phyloP scores from a whole-genome alignment of 1,284 basidiomycete species.

The Chiua sp. region DNA sequence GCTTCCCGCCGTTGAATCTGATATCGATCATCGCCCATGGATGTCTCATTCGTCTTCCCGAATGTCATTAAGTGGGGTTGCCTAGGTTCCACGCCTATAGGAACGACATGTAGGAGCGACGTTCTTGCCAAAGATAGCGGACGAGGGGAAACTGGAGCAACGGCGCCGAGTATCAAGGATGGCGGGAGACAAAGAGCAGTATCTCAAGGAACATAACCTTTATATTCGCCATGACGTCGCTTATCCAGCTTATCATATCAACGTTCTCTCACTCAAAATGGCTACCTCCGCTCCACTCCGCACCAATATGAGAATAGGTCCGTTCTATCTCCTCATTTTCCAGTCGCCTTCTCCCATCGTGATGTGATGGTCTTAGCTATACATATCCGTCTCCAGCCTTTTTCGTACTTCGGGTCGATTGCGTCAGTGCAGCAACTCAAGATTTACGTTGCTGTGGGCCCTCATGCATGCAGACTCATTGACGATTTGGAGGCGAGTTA shows the following conservation, averaged over 20 bases:
- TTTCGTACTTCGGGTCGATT: background rate
- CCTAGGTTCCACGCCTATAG: too few species aligned
- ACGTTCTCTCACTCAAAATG: background rate
- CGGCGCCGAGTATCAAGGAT: background rate
- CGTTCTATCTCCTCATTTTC: conserved; percentile 10
- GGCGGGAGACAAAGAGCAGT: background rate
- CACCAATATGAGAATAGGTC: conserved; percentile 10
- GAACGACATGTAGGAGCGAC: too few species aligned
- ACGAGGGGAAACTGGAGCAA: background rate
- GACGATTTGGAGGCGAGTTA: background rate
- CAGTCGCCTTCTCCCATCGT: background rate
- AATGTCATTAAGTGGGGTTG: background rate
- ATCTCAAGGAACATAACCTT: conserved; percentile 2
- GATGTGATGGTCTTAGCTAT: background rate
- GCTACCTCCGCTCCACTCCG: conserved; percentile 15
- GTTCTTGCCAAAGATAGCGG: background rate
- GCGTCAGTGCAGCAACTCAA: background rate
- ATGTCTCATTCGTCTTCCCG: background rate
- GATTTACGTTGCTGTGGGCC: too few species aligned
- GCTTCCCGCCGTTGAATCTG: background rate
- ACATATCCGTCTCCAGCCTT: background rate
- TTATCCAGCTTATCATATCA: background rate
- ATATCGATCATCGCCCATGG: background rate
- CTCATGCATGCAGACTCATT: background rate
- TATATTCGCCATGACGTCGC: conserved; percentile 13